phyloP scores from a whole-genome alignment of 2,329 filamentous ascomycete genomes.

The Fusarium anguioides region DNA sequence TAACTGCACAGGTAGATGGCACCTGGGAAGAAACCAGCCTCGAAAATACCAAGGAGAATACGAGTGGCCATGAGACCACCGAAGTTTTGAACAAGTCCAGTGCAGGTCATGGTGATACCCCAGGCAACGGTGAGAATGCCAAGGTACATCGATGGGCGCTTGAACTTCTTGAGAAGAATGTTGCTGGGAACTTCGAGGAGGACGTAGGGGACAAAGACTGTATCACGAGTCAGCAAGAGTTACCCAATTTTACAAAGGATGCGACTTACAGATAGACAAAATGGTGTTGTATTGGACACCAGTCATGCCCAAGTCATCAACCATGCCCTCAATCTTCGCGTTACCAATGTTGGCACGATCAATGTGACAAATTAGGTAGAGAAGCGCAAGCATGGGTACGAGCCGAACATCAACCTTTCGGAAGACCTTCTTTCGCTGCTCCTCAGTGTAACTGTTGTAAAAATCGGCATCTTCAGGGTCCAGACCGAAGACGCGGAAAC shows the following conservation, averaged over 20 bases:
- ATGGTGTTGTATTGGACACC: conserved; percentile 68
- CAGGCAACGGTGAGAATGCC: conserved; percentile 55
- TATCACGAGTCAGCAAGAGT: neutral
- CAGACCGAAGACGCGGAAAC: conserved; percentile 39
- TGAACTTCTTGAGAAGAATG: conserved; percentile 42
- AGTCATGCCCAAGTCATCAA: conserved; percentile 59
- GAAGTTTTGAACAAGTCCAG: conserved; percentile 70
- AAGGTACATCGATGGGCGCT: conserved; percentile 42
- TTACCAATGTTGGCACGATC: conserved; percentile 65
- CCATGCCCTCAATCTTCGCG: conserved; percentile 60
- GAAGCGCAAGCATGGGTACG: conserved; percentile 62
- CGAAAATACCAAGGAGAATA: conserved; percentile 74
- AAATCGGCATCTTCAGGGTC: conserved; percentile 41
- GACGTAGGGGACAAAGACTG: conserved; percentile 42
- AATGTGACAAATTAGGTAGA: conserved; percentile 68
- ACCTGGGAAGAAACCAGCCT: conserved; percentile 77
- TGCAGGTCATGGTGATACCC: conserved; percentile 73
- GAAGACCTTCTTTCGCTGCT: conserved; percentile 40
- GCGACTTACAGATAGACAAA: conserved; percentile 70
- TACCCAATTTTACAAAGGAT: conserved; percentile 49
- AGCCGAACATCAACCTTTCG: conserved; percentile 50
- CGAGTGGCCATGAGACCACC: conserved; percentile 69
- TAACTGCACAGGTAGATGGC: conserved; percentile 80
- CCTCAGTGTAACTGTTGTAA: conserved; percentile 36
- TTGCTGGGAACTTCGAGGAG: conserved; percentile 44